A percentile compares a stretch with the other conserved stretches of the same genome.
Conservation (phyloP, 139 green algal species). For the Chlamydomonas sp. region DNA sequence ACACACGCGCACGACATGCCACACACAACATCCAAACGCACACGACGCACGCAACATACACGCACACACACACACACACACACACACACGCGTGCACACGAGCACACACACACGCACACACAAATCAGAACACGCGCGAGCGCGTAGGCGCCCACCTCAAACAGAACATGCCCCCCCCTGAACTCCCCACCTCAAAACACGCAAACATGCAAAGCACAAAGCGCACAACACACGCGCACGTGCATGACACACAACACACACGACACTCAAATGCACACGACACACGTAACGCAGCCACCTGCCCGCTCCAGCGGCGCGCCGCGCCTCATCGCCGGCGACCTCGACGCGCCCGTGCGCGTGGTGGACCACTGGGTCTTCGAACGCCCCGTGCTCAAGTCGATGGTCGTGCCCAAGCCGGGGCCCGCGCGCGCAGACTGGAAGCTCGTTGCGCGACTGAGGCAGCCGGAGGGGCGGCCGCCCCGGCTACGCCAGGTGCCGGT, state of each 20-base stretch:
- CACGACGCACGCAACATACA: no score
- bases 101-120: neutral
- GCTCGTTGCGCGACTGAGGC: slow-evolving; percentile 8
- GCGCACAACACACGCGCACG: neutral
- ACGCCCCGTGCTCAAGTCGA: slow-evolving; percentile 16
- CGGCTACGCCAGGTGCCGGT: no score
- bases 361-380: slow-evolving; percentile 20
- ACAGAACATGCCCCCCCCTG: no score
- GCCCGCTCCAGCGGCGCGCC: no score
- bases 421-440: slow-evolving; percentile 5
- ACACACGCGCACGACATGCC: no score
- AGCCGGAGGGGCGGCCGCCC: slow-evolving; percentile 6
- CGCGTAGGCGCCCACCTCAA: no score
- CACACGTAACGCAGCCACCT: no score
- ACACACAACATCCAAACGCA: no score
- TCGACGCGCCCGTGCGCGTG: neutral
- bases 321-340: neutral
- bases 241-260: neutral
- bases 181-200: neutral
- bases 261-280: no score
- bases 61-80: neutral
- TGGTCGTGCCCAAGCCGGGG: slow-evolving; percentile 10
- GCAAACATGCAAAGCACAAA: neutral
- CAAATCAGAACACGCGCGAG: no score
- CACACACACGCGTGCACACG: neutral